Percentiles rank a stretch among this genome's conserved stretches.
phyloP scores from a whole-genome alignment of 176 grass and related monocot species.

The Puccinellia tenuiflora region DNA sequence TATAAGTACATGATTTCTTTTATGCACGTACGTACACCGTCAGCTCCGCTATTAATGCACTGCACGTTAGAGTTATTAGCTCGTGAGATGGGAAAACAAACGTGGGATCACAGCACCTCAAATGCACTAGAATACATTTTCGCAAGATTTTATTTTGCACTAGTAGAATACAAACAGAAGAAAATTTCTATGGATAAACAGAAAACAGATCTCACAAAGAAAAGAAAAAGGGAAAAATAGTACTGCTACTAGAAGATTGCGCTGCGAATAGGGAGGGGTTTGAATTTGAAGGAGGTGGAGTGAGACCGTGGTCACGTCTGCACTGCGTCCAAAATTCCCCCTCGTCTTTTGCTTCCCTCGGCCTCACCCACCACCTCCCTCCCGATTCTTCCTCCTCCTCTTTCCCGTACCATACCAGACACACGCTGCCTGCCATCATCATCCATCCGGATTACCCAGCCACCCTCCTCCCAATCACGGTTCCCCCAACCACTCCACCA shows the following conservation, averaged over 20 bases:
- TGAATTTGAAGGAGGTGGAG: neutral
- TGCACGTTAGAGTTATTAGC: neutral
- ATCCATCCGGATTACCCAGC: neutral
- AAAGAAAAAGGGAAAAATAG: too few species aligned
- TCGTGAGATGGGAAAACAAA: neutral
- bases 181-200: neutral
- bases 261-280: neutral
- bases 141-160: too few species aligned
- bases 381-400: neutral
- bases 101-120: too few species aligned
- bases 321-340: neutral
- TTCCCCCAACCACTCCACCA: constrained; percentile 31
- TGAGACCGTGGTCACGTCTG: neutral
- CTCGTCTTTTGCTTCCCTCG: constrained; percentile 2
- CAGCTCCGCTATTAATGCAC: neutral
- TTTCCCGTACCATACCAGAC: neutral
- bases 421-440: constrained; percentile 1
- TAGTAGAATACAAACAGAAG: too few species aligned
- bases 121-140: too few species aligned
- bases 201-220: neutral
- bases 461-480: constrained; percentile 21
- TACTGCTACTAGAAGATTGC: neutral
- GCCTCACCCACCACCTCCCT: constrained; percentile 26
- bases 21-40: neutral
- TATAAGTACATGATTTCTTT: neutral